A percentile compares a stretch with the other conserved stretches of the same genome.
phyloP scores from a whole-genome alignment of 371 early-diverging fungal species.

The Zychaea mexicana region DNA sequence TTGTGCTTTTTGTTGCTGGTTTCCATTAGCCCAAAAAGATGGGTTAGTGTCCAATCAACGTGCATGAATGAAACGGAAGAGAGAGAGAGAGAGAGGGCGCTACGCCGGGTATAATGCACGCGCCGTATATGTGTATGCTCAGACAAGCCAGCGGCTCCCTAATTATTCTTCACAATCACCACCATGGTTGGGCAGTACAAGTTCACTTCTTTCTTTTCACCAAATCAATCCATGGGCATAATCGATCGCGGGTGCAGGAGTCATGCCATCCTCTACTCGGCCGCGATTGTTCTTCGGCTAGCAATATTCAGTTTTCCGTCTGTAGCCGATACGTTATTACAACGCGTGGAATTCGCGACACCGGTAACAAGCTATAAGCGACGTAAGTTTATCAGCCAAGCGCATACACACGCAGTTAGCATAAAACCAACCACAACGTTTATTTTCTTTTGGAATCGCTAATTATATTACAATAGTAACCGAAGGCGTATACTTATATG shows the following conservation, averaged over 20 bases:
- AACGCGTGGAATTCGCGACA: conserved; percentile 78
- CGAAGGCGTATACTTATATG: conserved; percentile 86
- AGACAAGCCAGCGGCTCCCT: too few species aligned
- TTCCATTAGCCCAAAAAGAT: too few species aligned
- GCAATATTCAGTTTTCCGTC: conserved; percentile 51
- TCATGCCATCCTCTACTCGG: conserved; percentile 12
- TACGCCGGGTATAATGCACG: too few species aligned
- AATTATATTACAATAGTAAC: conserved; percentile 72
- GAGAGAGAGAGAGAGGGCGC: too few species aligned
- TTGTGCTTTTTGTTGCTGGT: too few species aligned
- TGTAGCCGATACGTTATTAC: conserved; percentile 42
- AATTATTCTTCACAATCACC: too few species aligned
- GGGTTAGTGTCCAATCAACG: too few species aligned
- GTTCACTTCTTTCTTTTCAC: background rate
- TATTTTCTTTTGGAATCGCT: background rate
- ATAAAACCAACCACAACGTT: background rate
- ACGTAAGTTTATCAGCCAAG: conserved; percentile 50
- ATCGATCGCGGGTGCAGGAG: conserved; percentile 5
- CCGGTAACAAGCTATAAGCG: conserved; percentile 87
- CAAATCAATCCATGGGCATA: background rate
- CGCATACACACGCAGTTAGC: background rate
- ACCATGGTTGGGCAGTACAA: too few species aligned
- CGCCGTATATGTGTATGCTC: too few species aligned
- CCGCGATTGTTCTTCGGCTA: conserved; percentile 46
- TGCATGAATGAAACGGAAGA: too few species aligned